Base-by-base conservation (phyloP, 2,329 filamentous ascomycete species). In the Xylariaceae sp. region DNA sequence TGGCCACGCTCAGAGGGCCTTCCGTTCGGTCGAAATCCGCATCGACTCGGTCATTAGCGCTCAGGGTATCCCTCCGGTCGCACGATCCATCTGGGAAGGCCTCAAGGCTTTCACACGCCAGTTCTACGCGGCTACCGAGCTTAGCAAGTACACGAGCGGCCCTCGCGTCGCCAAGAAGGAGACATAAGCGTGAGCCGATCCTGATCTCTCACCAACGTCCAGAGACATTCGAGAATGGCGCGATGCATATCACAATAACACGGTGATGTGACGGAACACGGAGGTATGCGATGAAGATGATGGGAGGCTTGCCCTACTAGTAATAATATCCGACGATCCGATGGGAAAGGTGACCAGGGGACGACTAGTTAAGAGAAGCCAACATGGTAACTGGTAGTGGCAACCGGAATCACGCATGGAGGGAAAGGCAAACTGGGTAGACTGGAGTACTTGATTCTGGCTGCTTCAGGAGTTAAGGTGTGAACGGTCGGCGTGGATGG, bases 1-100 rank as follows among this genome's bases (percentile, higher is more conserved):
- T 83, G 84, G 80, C 65, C 96, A 97, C 72, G 90, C 97, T n/a
- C 90, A 96, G 80, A 84, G 82, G 69, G 87, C 90, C 52, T 88
- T 97, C 71, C 78, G 81, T 64, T 83, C 88, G 68, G 76, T 93
- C 58, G 85, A 85, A 70, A 86, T 88, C 57, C 85, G 90, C 66
- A 79, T 93, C 62, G 93, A 97, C 75, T 88, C 88, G 62, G 80
- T 91, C 53, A 84, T 94, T 58, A 89, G 91, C 56, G 89, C 91
- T 70, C 92, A 96, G 81, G 90, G 88, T 73, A 92, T 89, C 13
- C 92, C 92, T 34, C 92, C 92, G 1, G 85, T 80, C 30, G 88
- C 87, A 58, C 85, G 90, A 69, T 85, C 93, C 72, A 84, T 82
- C 55, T 97, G 93, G 93, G 88, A 88, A 58, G 81, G 78, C 45